Conservation (phyloP, 352 stramenopile species). For the Pythium dissimile region DNA sequence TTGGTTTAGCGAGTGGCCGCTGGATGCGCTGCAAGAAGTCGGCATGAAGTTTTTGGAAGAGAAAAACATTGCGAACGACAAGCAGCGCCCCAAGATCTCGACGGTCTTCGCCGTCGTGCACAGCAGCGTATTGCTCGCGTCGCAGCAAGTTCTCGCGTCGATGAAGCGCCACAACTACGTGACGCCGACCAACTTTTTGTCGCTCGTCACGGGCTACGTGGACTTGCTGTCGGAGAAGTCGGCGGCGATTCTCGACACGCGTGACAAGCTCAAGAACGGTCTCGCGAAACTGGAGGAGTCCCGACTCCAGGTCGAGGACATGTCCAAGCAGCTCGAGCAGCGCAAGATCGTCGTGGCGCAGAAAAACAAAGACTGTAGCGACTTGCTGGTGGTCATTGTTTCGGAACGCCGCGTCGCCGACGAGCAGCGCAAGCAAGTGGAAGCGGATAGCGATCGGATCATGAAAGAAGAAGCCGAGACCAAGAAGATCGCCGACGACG, state of each 20-base stretch:
- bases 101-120: constrained; percentile 89
- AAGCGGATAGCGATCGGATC: constrained; percentile 92
- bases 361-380: constrained; percentile 94
- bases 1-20: constrained; percentile 92
- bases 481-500: constrained; percentile 93
- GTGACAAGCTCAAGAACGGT: constrained; percentile 82
- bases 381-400: constrained; percentile 94
- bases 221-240: constrained; percentile 78
- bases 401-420: constrained; percentile 92
- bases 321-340: constrained; percentile 84
- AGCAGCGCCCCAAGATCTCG: constrained; percentile 79
- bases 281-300: constrained; percentile 83
- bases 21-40: constrained; percentile 91
- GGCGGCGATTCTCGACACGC: constrained; percentile 61
- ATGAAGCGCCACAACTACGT: constrained; percentile 95
- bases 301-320: constrained; percentile 76
- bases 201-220: constrained; percentile 91
- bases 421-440: constrained; percentile 92
- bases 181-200: constrained; percentile 92
- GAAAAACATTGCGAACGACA: constrained; percentile 72
- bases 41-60: constrained; percentile 91
- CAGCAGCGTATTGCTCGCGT: constrained; percentile 81
- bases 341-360: constrained; percentile 89
- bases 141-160: constrained; percentile 74
- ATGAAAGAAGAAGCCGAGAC: constrained; percentile 89